These are phyloP conservation scores for Bertia moriformis DNA, from an alignment of 2,329 filamentous ascomycete genomes.

Conservation along the genomic window DNA sequence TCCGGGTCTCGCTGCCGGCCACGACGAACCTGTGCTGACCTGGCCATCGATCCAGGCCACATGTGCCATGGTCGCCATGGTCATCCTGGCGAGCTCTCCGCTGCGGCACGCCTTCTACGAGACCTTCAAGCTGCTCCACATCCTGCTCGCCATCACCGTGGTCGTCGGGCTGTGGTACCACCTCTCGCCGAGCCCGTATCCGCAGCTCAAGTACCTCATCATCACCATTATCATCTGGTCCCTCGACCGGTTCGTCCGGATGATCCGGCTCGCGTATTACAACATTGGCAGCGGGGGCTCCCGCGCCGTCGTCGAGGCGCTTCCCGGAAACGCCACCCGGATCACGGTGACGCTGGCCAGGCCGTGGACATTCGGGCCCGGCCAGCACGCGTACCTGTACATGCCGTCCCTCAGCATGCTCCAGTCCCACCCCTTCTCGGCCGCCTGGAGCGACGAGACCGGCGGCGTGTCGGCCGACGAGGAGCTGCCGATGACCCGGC, in stretches of 20 bases:
- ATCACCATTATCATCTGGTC: slow-evolving; percentile 47
- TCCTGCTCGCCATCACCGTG: slow-evolving; percentile 41
- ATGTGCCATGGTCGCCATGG: slow-evolving; percentile 43
- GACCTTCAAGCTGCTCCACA: slow-evolving; percentile 61
- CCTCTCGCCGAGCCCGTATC: slow-evolving; percentile 34
- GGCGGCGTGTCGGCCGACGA: slow-evolving; percentile 34
- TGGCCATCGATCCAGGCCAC: slow-evolving; percentile 26
- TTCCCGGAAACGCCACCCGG: slow-evolving; percentile 62
- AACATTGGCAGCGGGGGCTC: slow-evolving; percentile 56
- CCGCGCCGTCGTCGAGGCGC: slow-evolving; percentile 56
- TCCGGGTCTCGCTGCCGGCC: slow-evolving; percentile 3
- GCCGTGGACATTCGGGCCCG: slow-evolving; percentile 62
- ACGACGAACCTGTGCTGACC: neutral
- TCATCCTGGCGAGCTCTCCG: slow-evolving; percentile 55
- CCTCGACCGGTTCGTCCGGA: slow-evolving; percentile 44
- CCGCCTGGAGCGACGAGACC: slow-evolving; percentile 62
- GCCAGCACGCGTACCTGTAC: slow-evolving; percentile 70
- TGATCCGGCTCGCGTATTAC: slow-evolving; percentile 45
- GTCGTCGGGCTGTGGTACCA: slow-evolving; percentile 57
- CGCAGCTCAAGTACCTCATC: slow-evolving; percentile 43
- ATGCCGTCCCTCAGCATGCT: slow-evolving; percentile 57
- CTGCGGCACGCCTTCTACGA: slow-evolving; percentile 70
- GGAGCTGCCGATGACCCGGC: slow-evolving; percentile 36
- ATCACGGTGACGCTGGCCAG: slow-evolving; percentile 62
- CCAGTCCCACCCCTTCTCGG: slow-evolving; percentile 68